Base-by-base conservation (phyloP, 352 stramenopile genomes). In the Phytophthora pinifolia region DNA sequence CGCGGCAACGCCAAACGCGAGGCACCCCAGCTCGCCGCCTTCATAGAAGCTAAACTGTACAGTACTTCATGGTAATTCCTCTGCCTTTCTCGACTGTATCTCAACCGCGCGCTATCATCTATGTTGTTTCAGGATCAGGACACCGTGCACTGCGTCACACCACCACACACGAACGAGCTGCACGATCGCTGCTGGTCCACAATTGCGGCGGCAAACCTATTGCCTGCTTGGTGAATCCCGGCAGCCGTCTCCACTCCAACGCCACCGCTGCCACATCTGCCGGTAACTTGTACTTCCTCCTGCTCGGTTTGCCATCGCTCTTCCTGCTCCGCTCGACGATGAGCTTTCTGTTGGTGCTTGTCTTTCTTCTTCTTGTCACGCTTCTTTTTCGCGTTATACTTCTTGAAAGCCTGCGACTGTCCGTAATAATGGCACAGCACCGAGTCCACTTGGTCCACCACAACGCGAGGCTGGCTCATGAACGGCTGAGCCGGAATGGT, bases 391-490 rank as follows among this genome's bases (percentile, higher is more conserved):
- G 65, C 62, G 31, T 72, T 76, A 56, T 91, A 88, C 32, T 67
- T 67, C 52, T 86, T 79, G 38, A 88, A 91, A 17, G 70, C 74
- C 37, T 72, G 81, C n/a, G 75, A 91, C 18, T 89, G 72, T 3
- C 77, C 61, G 37, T 89, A 91, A 41, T 91, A 91, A 47, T 91
- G 81, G 20, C 74, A 87, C 30, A 91, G 30, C 33, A 88, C 74
- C 1, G 71, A 81, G 22, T 91, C 77, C 29, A 89, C 73, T 33
- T 70, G 63, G 18, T 88, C 67, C 1, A 90, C 63, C 14, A 70
- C 62, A 25, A 88, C 66, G 17, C 59, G 59, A 3, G 81, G 72
- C 37, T 89, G 68, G 17, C 51, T 86, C 81, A 91, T 91, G 44
- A 85, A 89, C 7, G 64, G 73, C 50, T 91, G 78, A 6, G 78